Base-by-base conservation (phyloP, 495 filamentous ascomycete genomes). In the Pseudevernia furfuracea region DNA sequence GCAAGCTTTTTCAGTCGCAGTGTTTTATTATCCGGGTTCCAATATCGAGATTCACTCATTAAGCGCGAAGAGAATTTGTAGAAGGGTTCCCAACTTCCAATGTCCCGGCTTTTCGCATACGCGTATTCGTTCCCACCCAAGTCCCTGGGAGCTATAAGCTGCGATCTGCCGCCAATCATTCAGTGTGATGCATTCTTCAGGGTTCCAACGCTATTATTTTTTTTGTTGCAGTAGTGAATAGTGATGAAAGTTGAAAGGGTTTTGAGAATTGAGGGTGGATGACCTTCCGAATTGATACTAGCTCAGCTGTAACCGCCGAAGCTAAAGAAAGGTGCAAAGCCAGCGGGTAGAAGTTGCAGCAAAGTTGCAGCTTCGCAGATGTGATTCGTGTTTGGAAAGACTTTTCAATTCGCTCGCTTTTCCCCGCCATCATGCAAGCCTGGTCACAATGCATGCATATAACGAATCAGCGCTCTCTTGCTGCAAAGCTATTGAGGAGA, bases 311-410 rank as follows among this genome's bases (percentile, higher is more conserved):
- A 23, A 61, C 71, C 59, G 39, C 67, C n/a, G 60, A 34, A 15
- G 67, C 70, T 67, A 67, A 67, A 63, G n/a, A n/a, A n/a, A n/a
- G n/a, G n/a, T n/a, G n/a, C n/a, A 1, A 48, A 34, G 60, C 38
- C 53, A 63, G 65, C 65, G 65, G 28, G 41, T 63, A 52, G 44
- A 43, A 59, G 5, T 48, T n/a, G n/a, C n/a, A n/a, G n/a, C n/a
- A n/a, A n/a, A n/a, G n/a, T n/a, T n/a, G n/a, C n/a, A n/a, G n/a
- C n/a, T n/a, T 60, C 34, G 37, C 36, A 30, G 8, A 37, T 59
- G 32, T 60, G 44, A 63, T 63, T 63, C 25, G 52, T 63, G 46
- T 37, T 11, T 46, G 36, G 43, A 41, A 37, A 21, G 14, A 14
- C 1, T 55, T 12, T 28, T 28, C 61, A 44, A 63, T 63, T 63